A percentile compares a stretch with the other conserved stretches of the same genome.
Evolutionary conservation across 495 filamentous ascomycete species (phyloP).

Genomic region (Xylaria longipes): DNA sequence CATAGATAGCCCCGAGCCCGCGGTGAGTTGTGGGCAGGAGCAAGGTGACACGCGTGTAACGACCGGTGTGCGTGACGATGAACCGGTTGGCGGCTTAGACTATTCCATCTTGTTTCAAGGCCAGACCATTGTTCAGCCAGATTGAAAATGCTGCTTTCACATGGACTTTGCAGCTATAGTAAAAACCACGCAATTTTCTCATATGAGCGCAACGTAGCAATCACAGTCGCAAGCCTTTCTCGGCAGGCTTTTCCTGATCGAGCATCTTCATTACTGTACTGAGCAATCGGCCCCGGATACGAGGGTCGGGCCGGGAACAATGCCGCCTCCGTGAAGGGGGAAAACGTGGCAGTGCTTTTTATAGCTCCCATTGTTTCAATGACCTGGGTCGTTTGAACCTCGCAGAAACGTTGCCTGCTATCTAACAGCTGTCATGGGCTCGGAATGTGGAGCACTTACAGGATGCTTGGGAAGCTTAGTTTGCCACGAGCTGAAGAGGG

Average conservation of each 20-base stretch:
- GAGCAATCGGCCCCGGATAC: neutral
- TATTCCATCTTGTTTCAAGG: neutral
- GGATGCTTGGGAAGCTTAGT: neutral
- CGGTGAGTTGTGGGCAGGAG: neutral
- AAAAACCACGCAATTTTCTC: neutral
- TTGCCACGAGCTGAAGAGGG: neutral
- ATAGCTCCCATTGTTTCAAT: constrained; percentile 1
- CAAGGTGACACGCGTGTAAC: neutral
- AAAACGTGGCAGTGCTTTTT: constrained; percentile 16
- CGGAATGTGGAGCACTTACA: neutral
- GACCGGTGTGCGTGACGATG: neutral
- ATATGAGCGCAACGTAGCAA: constrained; percentile 9
- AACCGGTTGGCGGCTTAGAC: neutral
- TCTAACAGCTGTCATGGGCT: neutral
- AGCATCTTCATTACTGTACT: constrained; percentile 7
- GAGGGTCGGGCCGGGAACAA: neutral
- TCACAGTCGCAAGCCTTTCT: neutral
- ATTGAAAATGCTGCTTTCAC: neutral
- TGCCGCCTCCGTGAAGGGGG: neutral
- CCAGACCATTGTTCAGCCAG: neutral
- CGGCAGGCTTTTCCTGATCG: neutral
- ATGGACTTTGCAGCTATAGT: neutral
- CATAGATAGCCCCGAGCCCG: neutral
- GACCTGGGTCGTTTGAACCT: constrained; percentile 1
- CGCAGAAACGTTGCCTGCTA: neutral